phyloP scores from a whole-genome alignment of 1,284 basidiomycete genomes.

The Ustilago sp. region DNA sequence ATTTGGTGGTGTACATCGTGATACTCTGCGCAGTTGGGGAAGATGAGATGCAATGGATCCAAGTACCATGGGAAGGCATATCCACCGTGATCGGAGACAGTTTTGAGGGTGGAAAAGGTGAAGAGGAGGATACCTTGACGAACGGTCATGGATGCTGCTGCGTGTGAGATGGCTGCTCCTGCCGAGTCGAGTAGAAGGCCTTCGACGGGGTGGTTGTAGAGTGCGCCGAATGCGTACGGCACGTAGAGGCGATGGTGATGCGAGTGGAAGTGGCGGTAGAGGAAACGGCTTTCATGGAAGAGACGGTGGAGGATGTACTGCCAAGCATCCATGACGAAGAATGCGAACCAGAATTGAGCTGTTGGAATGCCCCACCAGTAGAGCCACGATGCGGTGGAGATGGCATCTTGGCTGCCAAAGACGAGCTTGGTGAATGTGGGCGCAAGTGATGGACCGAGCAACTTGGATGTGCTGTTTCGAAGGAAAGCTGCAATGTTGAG shows the following conservation, averaged over 20 bases:
- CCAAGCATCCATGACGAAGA: slow-evolving; percentile 96
- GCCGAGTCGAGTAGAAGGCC: slow-evolving; percentile 87
- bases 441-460: slow-evolving; percentile 20
- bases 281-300: slow-evolving; percentile 89
- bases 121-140: slow-evolving; percentile 86
- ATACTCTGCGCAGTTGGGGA: slow-evolving; percentile 94
- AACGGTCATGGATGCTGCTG: slow-evolving; percentile 78
- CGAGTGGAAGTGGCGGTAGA: slow-evolving; percentile 93
- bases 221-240: slow-evolving; percentile 94
- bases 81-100: slow-evolving; percentile 97
- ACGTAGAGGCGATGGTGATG: slow-evolving; percentile 97
- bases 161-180: slow-evolving; percentile 83
- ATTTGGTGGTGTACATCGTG: slow-evolving; percentile 96
- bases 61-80: slow-evolving; percentile 88
- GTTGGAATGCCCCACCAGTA: slow-evolving; percentile 96
- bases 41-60: slow-evolving; percentile 79
- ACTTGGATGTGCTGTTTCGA: slow-evolving; percentile 16
- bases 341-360: slow-evolving; percentile 81
- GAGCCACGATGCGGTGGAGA: slow-evolving; percentile 74
- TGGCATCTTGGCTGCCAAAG: slow-evolving; percentile 42
- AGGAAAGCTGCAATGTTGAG: slow-evolving; percentile 28
- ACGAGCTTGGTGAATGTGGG: slow-evolving; percentile 31
- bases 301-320: slow-evolving; percentile 94
- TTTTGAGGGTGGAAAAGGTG: slow-evolving; percentile 86
- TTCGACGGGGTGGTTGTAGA: slow-evolving; percentile 98